Evolutionary conservation across 257 asterid genomes (phyloP).

Genomic region (Dorcoceras hygrometricum): DNA sequence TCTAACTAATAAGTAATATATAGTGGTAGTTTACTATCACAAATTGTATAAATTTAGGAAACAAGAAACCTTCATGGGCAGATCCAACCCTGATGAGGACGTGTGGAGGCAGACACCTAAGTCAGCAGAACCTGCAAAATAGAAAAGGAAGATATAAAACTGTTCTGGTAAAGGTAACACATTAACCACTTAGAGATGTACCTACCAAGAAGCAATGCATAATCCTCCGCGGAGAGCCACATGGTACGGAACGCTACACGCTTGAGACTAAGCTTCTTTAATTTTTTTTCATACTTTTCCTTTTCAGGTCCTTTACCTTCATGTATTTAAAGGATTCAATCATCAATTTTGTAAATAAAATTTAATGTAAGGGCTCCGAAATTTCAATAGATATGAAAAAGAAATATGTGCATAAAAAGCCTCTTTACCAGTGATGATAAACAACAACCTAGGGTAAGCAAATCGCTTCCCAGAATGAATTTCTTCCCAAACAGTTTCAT

Average conservation of each 20-base stretch:
- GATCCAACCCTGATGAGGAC: constrained; percentile 93
- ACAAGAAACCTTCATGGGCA: constrained; percentile 83
- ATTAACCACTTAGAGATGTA: constrained; percentile 14
- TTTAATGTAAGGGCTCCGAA: neutral
- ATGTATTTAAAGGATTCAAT: constrained; percentile 16
- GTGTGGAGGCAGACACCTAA: constrained; percentile 94
- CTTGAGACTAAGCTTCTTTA: constrained; percentile 71
- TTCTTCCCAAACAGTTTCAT: constrained; percentile 67
- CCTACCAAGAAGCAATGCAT: constrained; percentile 94
- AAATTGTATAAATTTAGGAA: constrained; percentile 12
- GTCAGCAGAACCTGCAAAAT: constrained; percentile 77
- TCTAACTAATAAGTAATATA: constrained; percentile 5
- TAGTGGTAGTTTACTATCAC: neutral
- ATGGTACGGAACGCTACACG: constrained; percentile 95
- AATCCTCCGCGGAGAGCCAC: constrained; percentile 97
- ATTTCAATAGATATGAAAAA: neutral
- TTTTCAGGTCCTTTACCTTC: constrained; percentile 98
- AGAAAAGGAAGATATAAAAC: constrained; percentile 24
- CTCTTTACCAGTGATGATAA: constrained; percentile 83
- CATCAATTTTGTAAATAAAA: constrained; percentile 5
- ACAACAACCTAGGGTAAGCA: constrained; percentile 76
- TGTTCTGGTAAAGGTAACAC: neutral
- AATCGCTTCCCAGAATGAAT: constrained; percentile 54
- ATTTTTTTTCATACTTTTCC: constrained; percentile 82
- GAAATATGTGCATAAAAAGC: constrained; percentile 9